A percentile compares a stretch with the other conserved stretches of the same genome.
Conservation (phyloP, 345 rosid genomes). For the Eucalyptus leucophloia region DNA sequence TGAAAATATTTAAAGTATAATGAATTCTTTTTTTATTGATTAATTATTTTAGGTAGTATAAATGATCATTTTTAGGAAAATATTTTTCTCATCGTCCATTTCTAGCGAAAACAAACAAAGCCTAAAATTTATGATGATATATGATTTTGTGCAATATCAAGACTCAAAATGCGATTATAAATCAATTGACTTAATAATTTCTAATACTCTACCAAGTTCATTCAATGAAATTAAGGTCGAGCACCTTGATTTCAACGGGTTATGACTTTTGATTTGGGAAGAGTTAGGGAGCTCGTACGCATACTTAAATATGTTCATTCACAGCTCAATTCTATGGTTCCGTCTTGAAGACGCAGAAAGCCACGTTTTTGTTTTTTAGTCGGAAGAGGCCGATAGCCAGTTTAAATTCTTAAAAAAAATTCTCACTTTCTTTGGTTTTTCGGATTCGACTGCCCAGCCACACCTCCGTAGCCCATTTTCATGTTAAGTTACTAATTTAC, state of each 20-base stretch:
- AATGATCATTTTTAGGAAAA: too few relatives aligned
- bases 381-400: not conserved
- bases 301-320: not conserved
- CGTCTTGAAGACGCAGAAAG: not conserved
- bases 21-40: too few relatives aligned
- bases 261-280: not conserved
- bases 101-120: rapidly evolving
- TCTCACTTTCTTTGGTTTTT: not conserved
- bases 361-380: not conserved
- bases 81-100: rapidly evolving
- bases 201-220: too few relatives aligned
- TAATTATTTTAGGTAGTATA: rapidly evolving
- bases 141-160: not conserved
- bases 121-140: not conserved
- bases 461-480: not conserved
- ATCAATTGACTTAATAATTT: not conserved
- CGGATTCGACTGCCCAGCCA: not conserved
- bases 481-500: not conserved
- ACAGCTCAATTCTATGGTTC: not conserved
- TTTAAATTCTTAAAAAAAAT: not conserved
- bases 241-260: too few relatives aligned
- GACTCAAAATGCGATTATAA: not conserved
- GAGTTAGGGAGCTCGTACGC: not conserved
- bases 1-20: too few relatives aligned
- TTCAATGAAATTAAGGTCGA: too few relatives aligned